These are phyloP conservation scores for Cordia subcordata DNA, from an alignment of 257 asterid genomes.

Conservation along the genomic window DNA sequence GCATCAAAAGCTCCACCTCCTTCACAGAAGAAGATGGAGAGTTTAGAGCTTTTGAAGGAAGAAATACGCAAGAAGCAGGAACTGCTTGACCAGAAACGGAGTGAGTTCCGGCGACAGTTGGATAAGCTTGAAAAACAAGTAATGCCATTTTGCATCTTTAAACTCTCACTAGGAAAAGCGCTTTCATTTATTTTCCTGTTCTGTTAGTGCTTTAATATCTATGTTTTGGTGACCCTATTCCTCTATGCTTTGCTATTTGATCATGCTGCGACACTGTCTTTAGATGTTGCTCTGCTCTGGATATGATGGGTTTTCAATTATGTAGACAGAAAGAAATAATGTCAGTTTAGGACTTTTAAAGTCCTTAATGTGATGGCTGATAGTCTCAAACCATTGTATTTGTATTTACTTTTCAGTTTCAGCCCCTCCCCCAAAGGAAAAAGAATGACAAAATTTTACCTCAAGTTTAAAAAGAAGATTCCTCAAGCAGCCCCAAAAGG, in stretches of 20 bases:
- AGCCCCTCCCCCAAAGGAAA: not conserved
- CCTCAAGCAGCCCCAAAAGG: no score
- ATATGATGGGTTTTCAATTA: not conserved
- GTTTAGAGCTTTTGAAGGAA: conserved; percentile 81
- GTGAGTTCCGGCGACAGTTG: conserved; percentile 66
- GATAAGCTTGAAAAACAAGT: conserved; percentile 85
- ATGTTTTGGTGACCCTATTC: not conserved
- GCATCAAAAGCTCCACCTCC: conserved; percentile 59
- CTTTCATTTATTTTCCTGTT: not conserved
- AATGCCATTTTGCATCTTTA: conserved; percentile 21
- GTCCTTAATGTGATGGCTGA: not conserved
- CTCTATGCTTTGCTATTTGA: not conserved
- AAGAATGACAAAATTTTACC: not conserved
- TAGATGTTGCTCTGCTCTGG: not conserved
- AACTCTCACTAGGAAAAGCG: not conserved
- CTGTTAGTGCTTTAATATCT: not conserved
- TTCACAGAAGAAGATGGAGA: conserved; percentile 76
- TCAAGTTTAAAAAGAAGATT: not conserved
- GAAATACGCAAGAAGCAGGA: conserved; percentile 95
- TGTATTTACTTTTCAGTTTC: not conserved
- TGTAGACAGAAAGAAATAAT: not conserved
- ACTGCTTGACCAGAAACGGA: conserved; percentile 91
- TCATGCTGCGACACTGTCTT: not conserved
- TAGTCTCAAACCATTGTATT: not conserved
- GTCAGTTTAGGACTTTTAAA: not conserved